Conservation (phyloP, 305 asterid genomes). For the Nicotiana rustica region DNA sequence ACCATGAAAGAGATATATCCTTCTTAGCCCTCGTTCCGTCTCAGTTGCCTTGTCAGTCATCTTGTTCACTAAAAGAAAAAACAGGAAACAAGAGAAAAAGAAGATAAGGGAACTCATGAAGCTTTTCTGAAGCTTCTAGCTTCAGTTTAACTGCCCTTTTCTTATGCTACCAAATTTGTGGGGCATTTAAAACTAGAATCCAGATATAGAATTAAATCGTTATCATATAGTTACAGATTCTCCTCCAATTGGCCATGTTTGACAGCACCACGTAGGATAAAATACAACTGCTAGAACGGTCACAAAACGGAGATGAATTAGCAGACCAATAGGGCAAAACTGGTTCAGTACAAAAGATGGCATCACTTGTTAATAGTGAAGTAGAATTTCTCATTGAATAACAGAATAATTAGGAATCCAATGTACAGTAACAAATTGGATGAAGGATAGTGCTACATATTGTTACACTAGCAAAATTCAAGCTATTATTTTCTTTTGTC, state of each 20-base stretch:
- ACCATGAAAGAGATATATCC: background rate
- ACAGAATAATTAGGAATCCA: background rate
- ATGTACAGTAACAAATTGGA: background rate
- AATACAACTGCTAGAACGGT: background rate
- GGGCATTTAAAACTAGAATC: background rate
- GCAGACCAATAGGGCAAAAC: background rate
- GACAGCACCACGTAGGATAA: background rate
- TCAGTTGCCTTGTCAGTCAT: background rate
- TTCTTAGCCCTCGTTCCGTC: background rate
- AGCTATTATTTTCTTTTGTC: background rate
- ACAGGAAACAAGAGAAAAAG: background rate
- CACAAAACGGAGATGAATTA: background rate
- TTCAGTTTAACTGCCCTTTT: background rate
- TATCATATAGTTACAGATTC: background rate
- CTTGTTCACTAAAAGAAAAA: too few species aligned
- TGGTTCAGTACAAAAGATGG: background rate
- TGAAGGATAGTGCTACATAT: background rate
- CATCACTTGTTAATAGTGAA: background rate
- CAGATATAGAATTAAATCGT: background rate
- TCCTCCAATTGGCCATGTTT: background rate
- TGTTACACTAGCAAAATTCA: background rate
- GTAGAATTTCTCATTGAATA: background rate
- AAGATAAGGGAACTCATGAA: background rate
- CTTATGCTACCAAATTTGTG: background rate
- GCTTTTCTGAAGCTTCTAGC: background rate